Evolutionary conservation across 2,329 filamentous ascomycete genomes (phyloP), one percentile per base, ranked within the genome.

Genomic region (Geosmithia putterillii): DNA sequence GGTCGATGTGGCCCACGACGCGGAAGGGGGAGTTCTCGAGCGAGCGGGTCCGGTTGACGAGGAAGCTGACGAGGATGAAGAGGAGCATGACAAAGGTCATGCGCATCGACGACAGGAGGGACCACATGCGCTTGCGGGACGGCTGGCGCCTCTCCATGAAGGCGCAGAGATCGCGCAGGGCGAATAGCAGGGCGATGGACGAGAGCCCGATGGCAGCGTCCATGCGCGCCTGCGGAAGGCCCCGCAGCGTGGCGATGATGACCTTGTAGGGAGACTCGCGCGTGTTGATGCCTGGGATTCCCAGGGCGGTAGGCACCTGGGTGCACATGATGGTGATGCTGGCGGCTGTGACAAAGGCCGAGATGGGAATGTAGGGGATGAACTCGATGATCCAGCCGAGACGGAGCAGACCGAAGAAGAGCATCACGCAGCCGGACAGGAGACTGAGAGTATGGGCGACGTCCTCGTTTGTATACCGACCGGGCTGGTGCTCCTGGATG

Each of bases 1-100:
- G 64, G 41, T 83, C 81, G 23, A 88, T 82, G 3, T 57, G 59
- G 2, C 79, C 79, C 0, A 87, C 64, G 32, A 86, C 73, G n/a
- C 62, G 67, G 57, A 87, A 83, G 34, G 64, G 64, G 3, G 71
- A 65, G 2, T 76, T 47, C 1, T 53, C 57, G n/a, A 69, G 54
- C 12, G 56, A 60, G 28, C 63, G 65, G 43, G 77, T 60, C 8
- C 74, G 63, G 51, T 86, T 82, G 44, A 75, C 74, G 4, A 86
- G 65, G 47, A 73, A 86, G 57, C 82, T 83, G 54, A 89, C 76
- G 48, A 88, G 60, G 2, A 81, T 86, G 59, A 86, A 88, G 2
- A 89, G 68, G 19, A 88, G 58, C 54, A 89, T 84, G 44, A 86
- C 77, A 52, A 89, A 85, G 0, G 78, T 83, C 22, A 85, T 79